Conservation (phyloP, 345 rosid genomes). For the Salix koriyanagi region DNA sequence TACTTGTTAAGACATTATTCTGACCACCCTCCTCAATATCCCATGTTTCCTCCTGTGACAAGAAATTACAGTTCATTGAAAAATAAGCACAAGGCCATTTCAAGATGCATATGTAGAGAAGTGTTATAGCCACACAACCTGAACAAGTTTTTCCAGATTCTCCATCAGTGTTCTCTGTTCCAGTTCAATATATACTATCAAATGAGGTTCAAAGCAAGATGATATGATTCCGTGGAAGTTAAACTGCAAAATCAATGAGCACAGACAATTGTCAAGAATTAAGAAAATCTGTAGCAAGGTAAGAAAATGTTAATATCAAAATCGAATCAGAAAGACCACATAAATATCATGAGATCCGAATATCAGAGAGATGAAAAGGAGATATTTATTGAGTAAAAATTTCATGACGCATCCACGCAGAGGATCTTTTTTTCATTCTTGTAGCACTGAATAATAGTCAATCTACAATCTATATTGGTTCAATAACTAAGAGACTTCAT, state of each 20-base stretch:
- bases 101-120: slow-evolving; percentile 2
- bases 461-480: not conserved
- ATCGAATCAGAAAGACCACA: not conserved
- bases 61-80: slow-evolving; percentile 6
- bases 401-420: not conserved
- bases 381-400: no score
- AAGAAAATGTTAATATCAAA: not conserved
- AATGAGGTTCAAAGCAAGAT: slow-evolving; percentile 95
- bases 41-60: slow-evolving; percentile 90
- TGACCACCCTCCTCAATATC: slow-evolving; percentile 94
- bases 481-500: no score
- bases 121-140: slow-evolving; percentile 44
- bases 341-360: not conserved
- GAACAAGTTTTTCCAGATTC: slow-evolving; percentile 87
- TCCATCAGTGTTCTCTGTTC: slow-evolving; percentile 99
- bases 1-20: slow-evolving; percentile 86
- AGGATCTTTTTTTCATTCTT: not conserved
- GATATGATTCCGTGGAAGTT: slow-evolving; percentile 97
- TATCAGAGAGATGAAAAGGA: no score
- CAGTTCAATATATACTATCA: slow-evolving; percentile 75
- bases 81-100: slow-evolving; percentile 20
- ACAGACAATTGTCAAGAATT: slow-evolving; percentile 8
- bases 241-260: slow-evolving; percentile 56
- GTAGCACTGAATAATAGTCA: not conserved
- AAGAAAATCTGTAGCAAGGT: slow-evolving; percentile 4